phyloP scores from a whole-genome alignment of 345 rosid genomes.

The Hirschfeldia incana region DNA sequence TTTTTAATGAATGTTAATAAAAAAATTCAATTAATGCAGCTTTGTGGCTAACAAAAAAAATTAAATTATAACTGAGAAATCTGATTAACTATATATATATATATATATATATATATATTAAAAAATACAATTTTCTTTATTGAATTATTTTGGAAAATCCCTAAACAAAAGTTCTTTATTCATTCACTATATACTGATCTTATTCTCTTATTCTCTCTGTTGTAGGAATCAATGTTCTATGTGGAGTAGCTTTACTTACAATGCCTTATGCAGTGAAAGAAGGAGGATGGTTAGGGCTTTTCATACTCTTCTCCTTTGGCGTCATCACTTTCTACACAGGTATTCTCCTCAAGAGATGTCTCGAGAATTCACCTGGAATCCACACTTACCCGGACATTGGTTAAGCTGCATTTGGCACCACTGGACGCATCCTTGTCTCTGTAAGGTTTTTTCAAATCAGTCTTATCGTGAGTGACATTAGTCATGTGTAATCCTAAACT shows the following conservation, averaged over 20 bases:
- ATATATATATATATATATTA: no score
- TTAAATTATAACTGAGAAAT: no score
- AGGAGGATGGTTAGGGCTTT: conserved; percentile 79
- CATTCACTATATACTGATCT: no score
- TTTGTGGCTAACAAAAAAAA: no score
- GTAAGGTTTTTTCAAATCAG: conserved; percentile 37
- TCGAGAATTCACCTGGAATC: conserved; percentile 61
- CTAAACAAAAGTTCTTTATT: no score
- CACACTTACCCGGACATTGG: conserved; percentile 80
- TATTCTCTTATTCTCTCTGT: background rate
- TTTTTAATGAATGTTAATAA: no score
- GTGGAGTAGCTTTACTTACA: conserved; percentile 69
- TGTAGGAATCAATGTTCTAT: conserved; percentile 69
- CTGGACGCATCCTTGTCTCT: conserved; percentile 61
- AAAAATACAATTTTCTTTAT: no score
- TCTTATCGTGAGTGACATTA: background rate
- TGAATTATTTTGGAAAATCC: no score
- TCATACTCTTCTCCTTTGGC: conserved; percentile 53
- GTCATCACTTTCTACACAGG: conserved; percentile 62
- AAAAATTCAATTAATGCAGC: no score
- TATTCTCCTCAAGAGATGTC: conserved; percentile 58
- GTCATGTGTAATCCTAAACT: background rate
- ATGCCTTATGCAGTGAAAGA: conserved; percentile 67
- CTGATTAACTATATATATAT: no score
- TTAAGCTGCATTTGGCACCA: conserved; percentile 73